Base-by-base conservation (phyloP, 2,329 filamentous ascomycete species). In the Stemphylium beticola region DNA sequence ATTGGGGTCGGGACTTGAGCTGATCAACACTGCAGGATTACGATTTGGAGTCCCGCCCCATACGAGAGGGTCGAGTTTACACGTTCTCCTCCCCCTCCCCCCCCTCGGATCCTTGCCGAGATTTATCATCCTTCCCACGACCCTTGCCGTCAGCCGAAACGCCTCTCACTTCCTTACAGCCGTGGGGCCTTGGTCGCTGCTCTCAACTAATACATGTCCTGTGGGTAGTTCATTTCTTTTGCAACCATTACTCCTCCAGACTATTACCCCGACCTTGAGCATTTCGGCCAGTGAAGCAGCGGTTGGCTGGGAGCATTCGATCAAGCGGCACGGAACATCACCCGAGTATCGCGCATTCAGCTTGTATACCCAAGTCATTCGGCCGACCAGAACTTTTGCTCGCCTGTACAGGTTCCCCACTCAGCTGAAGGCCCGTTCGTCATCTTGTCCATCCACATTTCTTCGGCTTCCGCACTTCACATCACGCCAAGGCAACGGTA, bases 1-100 rank as follows among this genome's bases (percentile, higher is more conserved):
- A 50, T 50, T 58, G 50, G 57, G 58, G 49, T 65, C 65, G 57
- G 64, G 55, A 62, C 57, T 60, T 58, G 53, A 58, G 64, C 66
- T 69, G 65, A 68, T 69, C 58, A 61, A 38, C 60, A 53, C 58
- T 62, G 65, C 64, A 69, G 69, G 68, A 62, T 69, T 64, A 64
- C 66, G 51, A 62, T 53, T 54, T 58, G 51, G 44, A 57, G 41
- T 57, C 49, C 49, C 46, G 55, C 55, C 55, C 50, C 61, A 55
- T 55, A 48, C 48, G 29, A 55, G 26, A 43, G 41, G 52, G 57
- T 46, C 57, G 56, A 51, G 34, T 50, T 55, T 46, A 52, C 40
- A 48, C 46, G 38, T 58, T 43, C 53, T 57, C 34, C 52, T 55
- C 49, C 53, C 52, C 57, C 60, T 45, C 54, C 51, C 44, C 53